phyloP scores from a whole-genome alignment of 2,329 filamentous ascomycete genomes.

The Sporothrix euskadiensis region DNA sequence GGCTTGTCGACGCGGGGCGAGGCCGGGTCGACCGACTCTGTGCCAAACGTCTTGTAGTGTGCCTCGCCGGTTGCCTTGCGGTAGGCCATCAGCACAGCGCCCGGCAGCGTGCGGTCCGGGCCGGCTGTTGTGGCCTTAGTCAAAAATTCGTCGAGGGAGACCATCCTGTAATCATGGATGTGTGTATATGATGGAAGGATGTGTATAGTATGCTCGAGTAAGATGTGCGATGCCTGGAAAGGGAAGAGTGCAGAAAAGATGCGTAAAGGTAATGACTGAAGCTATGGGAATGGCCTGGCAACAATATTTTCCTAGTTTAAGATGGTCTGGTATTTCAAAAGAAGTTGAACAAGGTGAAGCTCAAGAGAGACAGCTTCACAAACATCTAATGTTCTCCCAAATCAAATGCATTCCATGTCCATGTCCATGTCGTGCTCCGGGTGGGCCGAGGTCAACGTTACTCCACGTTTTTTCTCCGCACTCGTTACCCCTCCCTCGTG shows the following conservation, averaged over 20 bases:
- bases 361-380: too few species aligned
- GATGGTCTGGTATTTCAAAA: too few species aligned
- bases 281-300: too few species aligned
- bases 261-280: too few species aligned
- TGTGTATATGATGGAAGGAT: neutral
- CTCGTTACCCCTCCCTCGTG: too few species aligned
- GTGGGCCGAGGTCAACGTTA: too few species aligned
- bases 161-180: neutral
- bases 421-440: too few species aligned
- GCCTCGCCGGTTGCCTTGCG: neutral
- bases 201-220: neutral
- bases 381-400: too few species aligned
- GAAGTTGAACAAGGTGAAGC: too few species aligned
- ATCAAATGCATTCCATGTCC: too few species aligned
- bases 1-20: neutral
- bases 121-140: neutral
- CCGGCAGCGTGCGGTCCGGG: neutral
- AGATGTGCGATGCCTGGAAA: neutral
- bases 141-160: neutral
- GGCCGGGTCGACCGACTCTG: conserved; percentile 1
- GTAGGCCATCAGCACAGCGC: conserved; percentile 7
- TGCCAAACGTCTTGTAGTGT: conserved; percentile 9
- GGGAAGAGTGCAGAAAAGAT: too few species aligned
- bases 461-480: too few species aligned
- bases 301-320: neutral